Evolutionary conservation across 805 yeast species (phyloP), one percentile per base, ranked within the genome.

Genomic region (Candida sithepensis): DNA sequence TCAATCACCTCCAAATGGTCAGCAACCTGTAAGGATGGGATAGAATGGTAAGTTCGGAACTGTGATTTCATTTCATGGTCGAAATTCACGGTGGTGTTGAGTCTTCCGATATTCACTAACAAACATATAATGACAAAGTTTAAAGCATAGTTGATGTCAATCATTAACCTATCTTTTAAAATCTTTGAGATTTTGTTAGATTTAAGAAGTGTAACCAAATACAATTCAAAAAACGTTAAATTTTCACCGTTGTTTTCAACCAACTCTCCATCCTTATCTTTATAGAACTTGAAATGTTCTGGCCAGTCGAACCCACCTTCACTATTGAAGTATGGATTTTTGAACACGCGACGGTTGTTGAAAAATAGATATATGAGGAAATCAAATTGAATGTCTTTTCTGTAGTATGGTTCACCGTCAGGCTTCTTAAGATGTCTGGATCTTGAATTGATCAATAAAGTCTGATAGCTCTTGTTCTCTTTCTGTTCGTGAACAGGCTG

Each of bases 41-140:
- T 88, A 12, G 96, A 86, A 67, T 92, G 97, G 63, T 87, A 92
- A 0, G 97, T 91, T 59, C 99, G 75, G 52, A 92, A 74, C 55
- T 90, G 92, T 0, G 96, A 88, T 57, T 89, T 84, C 98, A 92
- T 92, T 60, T 90, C 97, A 20, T 95, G 88, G 47, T 89, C 96
- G 62, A 92, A 86, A 67, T 92, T 92, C 44, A 92, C 84, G 2
- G 98, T 92, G 2, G 99, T 92, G 70, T 92, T 92, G 82, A 92
- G 81, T 52, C 97, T 74, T 9, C 98, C 98, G 46, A 91, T 81
- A 61, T 92, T 92, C 16, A 92, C 97, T 50, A 92, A 72, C 34
- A 92, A 67, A 54, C 96, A 89, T 20, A 67, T 56, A 10, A 67
- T 60, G 9, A 64, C 57, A 48, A 68, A 67, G 42, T 67, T 67